Base-by-base conservation (phyloP, 345 rosid genomes). In the Lagerstroemia speciosa region DNA sequence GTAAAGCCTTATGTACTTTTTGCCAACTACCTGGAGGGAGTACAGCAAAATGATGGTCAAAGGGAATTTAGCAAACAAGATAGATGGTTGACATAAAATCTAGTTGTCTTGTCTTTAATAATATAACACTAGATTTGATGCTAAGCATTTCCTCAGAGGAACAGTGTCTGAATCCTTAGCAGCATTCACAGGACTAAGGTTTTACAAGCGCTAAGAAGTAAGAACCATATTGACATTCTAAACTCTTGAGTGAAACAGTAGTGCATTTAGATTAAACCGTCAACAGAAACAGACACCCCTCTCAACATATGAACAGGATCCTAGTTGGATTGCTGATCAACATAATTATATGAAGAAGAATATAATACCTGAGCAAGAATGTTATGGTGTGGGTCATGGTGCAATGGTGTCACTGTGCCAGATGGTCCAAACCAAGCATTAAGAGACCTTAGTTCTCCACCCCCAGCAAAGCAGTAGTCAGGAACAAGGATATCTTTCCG, bases 401-500 rank as follows among this genome's bases (percentile, higher is more conserved):
- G 98, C 83, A 93, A 72, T 7, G 98, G 98, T 38, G 98, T 93
- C 67, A 93, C 95, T 1, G 97, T 93, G 62, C 96, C 93, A 53
- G 88, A 84, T 33, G 98, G 98, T 73, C 97, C 99, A 74, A 94
- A 94, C 99, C 97, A 94, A 48, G 97, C 96, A 80, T 94, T 94
- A 30, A 94, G 77, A 63, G 97, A 81, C 66, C 81, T 87, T 71
- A 94, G 81, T 82, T 89, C 95, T 45, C 95, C 99, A n/a, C 96
- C 97, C 66, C 95, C 98, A 74, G 85, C 79, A 75, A 77, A 94
- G 83, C 97, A 94, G 79, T 94, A 94, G 67, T 94, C 99, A 48
- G 97, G 99, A 75, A 82, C 74, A 77, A 86, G 87, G 75, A 94
- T 87, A 77, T 94, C 99, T 37, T 85, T 79, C 72, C 83, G 82